Evolutionary conservation across 2,329 filamentous ascomycete genomes (phyloP).

Genomic region (Sordariomycetes sp.): DNA sequence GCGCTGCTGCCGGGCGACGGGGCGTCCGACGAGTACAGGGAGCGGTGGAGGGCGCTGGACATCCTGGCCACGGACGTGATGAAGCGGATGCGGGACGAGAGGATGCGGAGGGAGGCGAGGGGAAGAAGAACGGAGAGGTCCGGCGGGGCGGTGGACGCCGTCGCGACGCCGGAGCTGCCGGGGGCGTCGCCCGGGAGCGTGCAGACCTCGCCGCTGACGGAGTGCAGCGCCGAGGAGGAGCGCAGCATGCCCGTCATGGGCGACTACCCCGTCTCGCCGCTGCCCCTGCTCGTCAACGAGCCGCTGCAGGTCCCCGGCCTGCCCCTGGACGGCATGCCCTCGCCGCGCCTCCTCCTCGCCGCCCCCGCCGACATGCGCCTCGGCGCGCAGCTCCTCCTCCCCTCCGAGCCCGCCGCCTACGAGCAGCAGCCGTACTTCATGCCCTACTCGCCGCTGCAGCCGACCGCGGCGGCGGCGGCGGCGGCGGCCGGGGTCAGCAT

Average conservation of each 20-base stretch:
- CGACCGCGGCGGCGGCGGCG: not conserved
- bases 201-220: slow-evolving; percentile 7
- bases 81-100: slow-evolving; percentile 64
- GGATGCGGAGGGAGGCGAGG: slow-evolving; percentile 37
- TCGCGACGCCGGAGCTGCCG: not conserved
- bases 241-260: slow-evolving; percentile 3
- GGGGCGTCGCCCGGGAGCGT: not conserved
- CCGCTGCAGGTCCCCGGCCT: slow-evolving; percentile 5
- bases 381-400: slow-evolving; percentile 23
- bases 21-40: slow-evolving; percentile 37
- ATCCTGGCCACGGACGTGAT: slow-evolving; percentile 65
- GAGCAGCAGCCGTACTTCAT: slow-evolving; percentile 11
- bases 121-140: slow-evolving; percentile 5
- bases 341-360: not conserved
- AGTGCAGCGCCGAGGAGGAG: slow-evolving; percentile 10
- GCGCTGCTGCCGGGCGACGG: slow-evolving; percentile 39
- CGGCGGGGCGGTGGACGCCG: not conserved
- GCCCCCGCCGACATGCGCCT: slow-evolving; percentile 18
- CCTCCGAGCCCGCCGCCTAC: not conserved
- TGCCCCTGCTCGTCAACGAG: slow-evolving; percentile 2
- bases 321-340: not conserved
- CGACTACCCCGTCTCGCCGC: slow-evolving; percentile 7
- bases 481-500: slow-evolving; percentile 18
- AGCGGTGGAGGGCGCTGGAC: slow-evolving; percentile 57
- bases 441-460: not conserved